These are phyloP conservation scores for Syzygium syzygioides DNA, from an alignment of 441 rosid genomes.

Conservation along the genomic window DNA sequence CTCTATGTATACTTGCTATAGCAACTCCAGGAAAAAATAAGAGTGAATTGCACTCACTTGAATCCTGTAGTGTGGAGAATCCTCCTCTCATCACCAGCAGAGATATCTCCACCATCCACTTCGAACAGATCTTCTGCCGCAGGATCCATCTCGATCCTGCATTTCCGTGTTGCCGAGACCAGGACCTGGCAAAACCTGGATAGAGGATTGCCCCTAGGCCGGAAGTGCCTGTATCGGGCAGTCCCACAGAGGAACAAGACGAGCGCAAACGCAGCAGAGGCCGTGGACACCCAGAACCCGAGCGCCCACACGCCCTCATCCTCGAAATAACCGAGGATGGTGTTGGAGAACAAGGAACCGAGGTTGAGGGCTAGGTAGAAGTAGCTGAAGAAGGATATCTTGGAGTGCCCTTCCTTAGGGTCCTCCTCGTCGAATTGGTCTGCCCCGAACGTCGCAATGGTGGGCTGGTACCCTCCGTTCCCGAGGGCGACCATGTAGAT, in stretches of 20 bases:
- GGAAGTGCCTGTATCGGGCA: neutral
- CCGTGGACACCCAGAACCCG: slow-evolving; percentile 12
- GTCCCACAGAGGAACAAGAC: slow-evolving; percentile 7
- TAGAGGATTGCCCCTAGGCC: slow-evolving; percentile 3
- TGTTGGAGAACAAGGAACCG: slow-evolving; percentile 9
- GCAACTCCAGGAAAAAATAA: too few relatives aligned
- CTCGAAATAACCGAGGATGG: slow-evolving; percentile 9
- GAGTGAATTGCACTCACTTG: neutral
- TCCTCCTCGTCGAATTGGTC: slow-evolving; percentile 9
- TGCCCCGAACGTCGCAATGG: slow-evolving; percentile 5
- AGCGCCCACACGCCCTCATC: slow-evolving; percentile 8
- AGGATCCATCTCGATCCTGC: neutral
- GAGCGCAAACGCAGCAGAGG: slow-evolving; percentile 1
- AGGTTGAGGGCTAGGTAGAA: slow-evolving; percentile 12
- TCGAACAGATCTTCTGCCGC: neutral
- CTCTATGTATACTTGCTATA: too few relatives aligned
- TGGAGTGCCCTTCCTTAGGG: slow-evolving; percentile 3
- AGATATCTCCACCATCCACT: neutral
- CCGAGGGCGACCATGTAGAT: slow-evolving; percentile 9
- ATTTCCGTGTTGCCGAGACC: slow-evolving; percentile 1
- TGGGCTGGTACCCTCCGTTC: slow-evolving; percentile 11
- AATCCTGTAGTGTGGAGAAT: slow-evolving; percentile 7
- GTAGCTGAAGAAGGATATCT: slow-evolving; percentile 11
- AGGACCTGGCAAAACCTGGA: slow-evolving; percentile 6
- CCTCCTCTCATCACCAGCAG: neutral